Conservation (phyloP, 2,329 filamentous ascomycete species). For the Fusarium zealandicum region DNA sequence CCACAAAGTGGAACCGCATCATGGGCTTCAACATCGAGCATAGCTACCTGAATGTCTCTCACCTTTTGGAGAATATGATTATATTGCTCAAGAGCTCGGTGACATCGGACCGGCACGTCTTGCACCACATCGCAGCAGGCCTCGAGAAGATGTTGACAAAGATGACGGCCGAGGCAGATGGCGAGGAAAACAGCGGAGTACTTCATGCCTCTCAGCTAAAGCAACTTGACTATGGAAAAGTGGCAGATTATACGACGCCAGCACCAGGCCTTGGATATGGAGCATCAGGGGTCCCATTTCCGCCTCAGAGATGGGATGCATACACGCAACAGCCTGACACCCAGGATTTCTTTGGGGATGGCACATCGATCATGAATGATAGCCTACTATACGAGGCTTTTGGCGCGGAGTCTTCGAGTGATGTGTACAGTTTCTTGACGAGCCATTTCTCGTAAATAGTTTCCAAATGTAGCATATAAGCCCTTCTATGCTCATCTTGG, state of each 20-base stretch:
- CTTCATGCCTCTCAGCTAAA: background rate
- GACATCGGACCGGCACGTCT: slow-evolving; percentile 47
- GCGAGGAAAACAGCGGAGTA: background rate
- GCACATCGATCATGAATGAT: slow-evolving; percentile 36
- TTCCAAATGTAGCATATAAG: no score
- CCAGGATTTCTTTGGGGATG: slow-evolving; percentile 25
- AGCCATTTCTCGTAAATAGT: slow-evolving; percentile 9
- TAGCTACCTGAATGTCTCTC: slow-evolving; percentile 38
- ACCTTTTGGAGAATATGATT: slow-evolving; percentile 45
- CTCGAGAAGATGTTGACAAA: slow-evolving; percentile 46
- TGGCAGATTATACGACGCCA: background rate
- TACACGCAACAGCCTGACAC: slow-evolving; percentile 1
- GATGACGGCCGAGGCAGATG: slow-evolving; percentile 13
- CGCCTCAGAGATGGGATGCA: slow-evolving; percentile 6
- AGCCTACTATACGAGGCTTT: slow-evolving; percentile 42
- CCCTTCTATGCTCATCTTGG: no score
- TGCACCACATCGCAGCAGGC: slow-evolving; percentile 48
- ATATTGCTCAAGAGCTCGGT: slow-evolving; percentile 41
- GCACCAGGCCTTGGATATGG: slow-evolving; percentile 4
- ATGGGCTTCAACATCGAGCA: slow-evolving; percentile 46
- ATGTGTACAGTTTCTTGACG: slow-evolving; percentile 18
- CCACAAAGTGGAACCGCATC: slow-evolving; percentile 45
- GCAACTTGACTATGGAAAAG: background rate
- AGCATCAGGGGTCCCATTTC: background rate
- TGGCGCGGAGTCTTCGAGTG: slow-evolving; percentile 23